Evolutionary conservation across 345 rosid genomes (phyloP).

Genomic region (Dipteronia dyeriana): DNA sequence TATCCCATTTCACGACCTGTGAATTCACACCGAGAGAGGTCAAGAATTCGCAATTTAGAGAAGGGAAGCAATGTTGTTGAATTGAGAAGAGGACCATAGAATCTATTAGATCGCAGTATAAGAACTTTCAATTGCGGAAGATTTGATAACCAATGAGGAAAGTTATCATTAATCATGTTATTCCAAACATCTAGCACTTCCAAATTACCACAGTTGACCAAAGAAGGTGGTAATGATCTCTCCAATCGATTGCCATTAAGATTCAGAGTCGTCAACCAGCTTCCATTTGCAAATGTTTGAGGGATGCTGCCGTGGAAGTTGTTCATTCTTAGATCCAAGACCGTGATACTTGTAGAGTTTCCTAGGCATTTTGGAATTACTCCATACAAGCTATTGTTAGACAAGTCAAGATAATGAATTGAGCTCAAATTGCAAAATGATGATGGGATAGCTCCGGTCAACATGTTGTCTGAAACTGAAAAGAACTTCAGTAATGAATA

Average conservation of each 20-base stretch:
- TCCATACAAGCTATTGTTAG: conserved; percentile 12
- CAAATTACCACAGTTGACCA: neutral
- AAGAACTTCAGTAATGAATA: neutral
- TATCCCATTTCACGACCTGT: neutral
- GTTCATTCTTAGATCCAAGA: conserved; percentile 22
- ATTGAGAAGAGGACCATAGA: neutral
- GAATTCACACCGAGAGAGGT: neutral
- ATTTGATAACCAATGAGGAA: neutral
- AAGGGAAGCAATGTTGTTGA: conserved; percentile 10
- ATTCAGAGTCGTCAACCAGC: neutral
- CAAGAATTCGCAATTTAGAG: conserved; percentile 10
- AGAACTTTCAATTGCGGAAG: neutral
- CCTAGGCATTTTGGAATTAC: conserved; percentile 21
- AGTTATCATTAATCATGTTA: neutral
- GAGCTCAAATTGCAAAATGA: no score
- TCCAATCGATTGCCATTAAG: conserved; percentile 11
- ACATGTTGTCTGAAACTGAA: no score
- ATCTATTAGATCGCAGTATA: neutral
- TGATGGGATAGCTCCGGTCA: no score
- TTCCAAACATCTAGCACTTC: neutral
- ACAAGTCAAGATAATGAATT: no score
- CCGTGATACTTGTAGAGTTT: neutral
- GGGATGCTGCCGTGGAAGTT: conserved; percentile 23
- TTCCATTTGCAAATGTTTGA: no score
- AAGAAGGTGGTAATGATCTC: neutral